Evolutionary conservation across 1,284 basidiomycete species (phyloP), one percentile per base, ranked within the genome.

Genomic region (Somion occarium): DNA sequence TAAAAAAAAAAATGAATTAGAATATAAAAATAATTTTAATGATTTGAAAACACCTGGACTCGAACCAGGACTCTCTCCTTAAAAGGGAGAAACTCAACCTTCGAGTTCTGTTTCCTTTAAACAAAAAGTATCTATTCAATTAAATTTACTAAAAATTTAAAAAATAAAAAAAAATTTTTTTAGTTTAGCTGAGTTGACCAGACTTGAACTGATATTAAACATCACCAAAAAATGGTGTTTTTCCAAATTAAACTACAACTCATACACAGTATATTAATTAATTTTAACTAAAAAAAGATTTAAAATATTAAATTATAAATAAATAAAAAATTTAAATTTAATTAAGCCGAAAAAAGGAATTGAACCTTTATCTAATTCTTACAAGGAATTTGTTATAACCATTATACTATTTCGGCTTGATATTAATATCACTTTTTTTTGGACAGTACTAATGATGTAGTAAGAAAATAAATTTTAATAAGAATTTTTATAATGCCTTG

Each of bases 71-170:
- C 58, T 57, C 42, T 50, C 44, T 50, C 38, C 54, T 44, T 54
- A 55, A 51, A 52, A 51, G 57, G 52, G 45, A 56, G 48, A 55
- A 58, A 56, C 59, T 56, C 57, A 56, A 56, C 45, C 52, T 46
- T 56, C 53, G 26, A 45, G 49, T 50, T 44, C 39, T 50, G 41
- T 25, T 26, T 11, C 26, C 46, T 48, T 11, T 48, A 48, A 3
- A 20, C 25, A 12, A 23, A 25, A 23, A 45, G 13, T 7, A 46
- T 15, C 34, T 46, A 7, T 38, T 13, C 34, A 37, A 37, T 37
- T 11, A 37, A 37, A 37, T 11, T 37, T 37, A n/a, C n/a, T 45
- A 45, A 20, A 23, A 46, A 30, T 46, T 46, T n/a, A n/a, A 7
- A 48, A 25, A 23, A 50, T 37, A 37, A 37, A 37, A 9, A 37